phyloP scores from a whole-genome alignment of 352 stramenopile species.

The Phytopythium boreale region DNA sequence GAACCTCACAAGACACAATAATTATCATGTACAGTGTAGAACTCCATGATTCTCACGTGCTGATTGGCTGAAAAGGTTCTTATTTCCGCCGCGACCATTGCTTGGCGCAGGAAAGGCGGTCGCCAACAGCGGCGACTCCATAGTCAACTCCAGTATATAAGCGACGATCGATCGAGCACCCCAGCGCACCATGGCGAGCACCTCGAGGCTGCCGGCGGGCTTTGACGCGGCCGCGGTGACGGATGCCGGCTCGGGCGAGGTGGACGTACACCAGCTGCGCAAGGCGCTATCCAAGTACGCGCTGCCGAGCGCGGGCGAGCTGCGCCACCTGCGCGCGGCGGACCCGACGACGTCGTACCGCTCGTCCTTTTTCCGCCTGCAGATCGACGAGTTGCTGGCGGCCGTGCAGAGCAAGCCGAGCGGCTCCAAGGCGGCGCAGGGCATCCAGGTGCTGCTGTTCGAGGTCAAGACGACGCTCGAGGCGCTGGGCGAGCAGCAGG shows the following conservation, averaged over 20 bases:
- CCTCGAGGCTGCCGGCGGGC: slow-evolving; percentile 9
- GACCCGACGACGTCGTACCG: slow-evolving; percentile 73
- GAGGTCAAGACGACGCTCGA: slow-evolving; percentile 76
- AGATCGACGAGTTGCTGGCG: slow-evolving; percentile 85
- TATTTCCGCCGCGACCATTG: neutral
- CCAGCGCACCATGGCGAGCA: slow-evolving; percentile 14
- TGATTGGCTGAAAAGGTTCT: neutral
- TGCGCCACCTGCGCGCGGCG: slow-evolving; percentile 71
- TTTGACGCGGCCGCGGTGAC: slow-evolving; percentile 6
- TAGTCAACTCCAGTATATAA: slow-evolving; percentile 7
- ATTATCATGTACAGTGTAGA: neutral
- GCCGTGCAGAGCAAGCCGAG: slow-evolving; percentile 54
- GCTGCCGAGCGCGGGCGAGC: slow-evolving; percentile 83
- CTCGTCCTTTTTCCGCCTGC: slow-evolving; percentile 82
- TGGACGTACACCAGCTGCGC: slow-evolving; percentile 54
- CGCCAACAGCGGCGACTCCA: neutral
- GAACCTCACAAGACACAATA: neutral
- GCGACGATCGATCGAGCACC: neutral
- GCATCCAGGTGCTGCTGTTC: slow-evolving; percentile 76
- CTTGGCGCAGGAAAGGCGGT: slow-evolving; percentile 5
- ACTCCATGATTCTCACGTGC: neutral
- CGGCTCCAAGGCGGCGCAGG: slow-evolving; percentile 31
- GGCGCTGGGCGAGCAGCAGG: slow-evolving; percentile 57
- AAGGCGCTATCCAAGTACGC: slow-evolving; percentile 87
- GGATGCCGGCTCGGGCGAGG: slow-evolving; percentile 11